Evolutionary conservation across 148 eudicot genomes (phyloP), one percentile per base, ranked within the genome.

Genomic region (Selenicereus undatus): DNA sequence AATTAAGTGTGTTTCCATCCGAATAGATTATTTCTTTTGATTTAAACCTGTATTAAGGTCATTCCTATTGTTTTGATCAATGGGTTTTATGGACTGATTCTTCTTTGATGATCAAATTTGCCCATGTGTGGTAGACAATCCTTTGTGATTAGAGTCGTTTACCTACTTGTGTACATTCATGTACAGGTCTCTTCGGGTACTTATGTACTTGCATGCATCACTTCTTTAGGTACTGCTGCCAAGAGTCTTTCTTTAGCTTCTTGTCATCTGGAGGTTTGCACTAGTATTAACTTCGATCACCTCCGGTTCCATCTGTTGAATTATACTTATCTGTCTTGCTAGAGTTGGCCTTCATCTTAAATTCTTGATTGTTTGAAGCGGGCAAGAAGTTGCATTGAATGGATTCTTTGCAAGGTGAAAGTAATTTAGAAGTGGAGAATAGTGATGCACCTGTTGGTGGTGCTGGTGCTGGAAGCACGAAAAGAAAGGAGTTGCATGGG

Each of bases 401-500:
- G 91, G 91, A 89, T 36, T 90, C 87, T 70, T 88, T 91, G 76
- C 81, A 85, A 84, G 89, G 69, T 26, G 81, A 86, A 73, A 84
- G 76, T 81, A 88, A 88, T 78, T 82, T 42, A 20, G 54, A 76
- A 71, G 76, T 81, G 76, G 80, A 86, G 81, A 82, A 17, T 35
- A 69, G 48, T 65, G 81, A 76, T 76, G 81, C 82, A 76, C 75
- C 87, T 86, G 86, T 76, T 88, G 71, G 78, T 87, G 98, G 99
- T 77, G 79, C 86, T 87, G 87, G 80, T 88, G 74, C 80, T 86
- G 98, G 99, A 79, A 89, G 95, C 82, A 97, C 99, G 62, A 97
- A 97, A 84, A 90, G 98, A 85, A 97, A 97, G 84, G 99, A 97
- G 82, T 88, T 97, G 79, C 98, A 97, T 79, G 98, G 99, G 66